These are phyloP conservation scores for Ruellia speciosa DNA, from an alignment of 305 asterid species.

Conservation along the genomic window DNA sequence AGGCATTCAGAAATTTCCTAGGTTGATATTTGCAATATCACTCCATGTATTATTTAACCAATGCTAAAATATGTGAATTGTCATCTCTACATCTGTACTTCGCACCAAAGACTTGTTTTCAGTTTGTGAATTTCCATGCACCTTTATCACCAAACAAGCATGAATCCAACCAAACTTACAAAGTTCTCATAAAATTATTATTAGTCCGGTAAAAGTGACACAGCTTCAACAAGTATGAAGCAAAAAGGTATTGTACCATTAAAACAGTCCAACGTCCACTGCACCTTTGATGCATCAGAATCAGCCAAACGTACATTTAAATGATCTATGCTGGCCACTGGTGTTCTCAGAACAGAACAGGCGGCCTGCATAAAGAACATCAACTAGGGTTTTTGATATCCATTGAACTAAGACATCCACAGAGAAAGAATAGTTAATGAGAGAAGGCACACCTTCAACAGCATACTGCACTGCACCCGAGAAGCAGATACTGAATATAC, in stretches of 20 bases:
- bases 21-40: neutral
- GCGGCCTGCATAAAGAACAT: conserved; percentile 44
- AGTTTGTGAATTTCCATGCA: conserved; percentile 11
- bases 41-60: conserved; percentile 4
- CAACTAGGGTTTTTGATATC: conserved; percentile 6
- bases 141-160: conserved; percentile 8
- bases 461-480: conserved; percentile 67
- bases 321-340: conserved; percentile 65
- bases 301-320: conserved; percentile 50
- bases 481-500: conserved; percentile 46
- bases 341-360: conserved; percentile 78
- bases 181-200: neutral
- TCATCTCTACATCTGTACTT: conserved; percentile 11
- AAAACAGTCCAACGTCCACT: conserved; percentile 74
- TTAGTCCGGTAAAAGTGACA: conserved; percentile 4
- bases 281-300: conserved; percentile 77
- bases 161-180: neutral
- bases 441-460: conserved; percentile 54
- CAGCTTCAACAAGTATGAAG: conserved; percentile 5
- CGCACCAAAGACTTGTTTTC: neutral
- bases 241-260: conserved; percentile 41
- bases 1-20: conserved; percentile 1
- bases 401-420: conserved; percentile 6
- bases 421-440: neutral
- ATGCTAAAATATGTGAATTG: neutral